Percentiles rank a stretch among this genome's conserved stretches.
phyloP scores from a whole-genome alignment of 108 stramenopile species.

The Nitzschia inconspicua region DNA sequence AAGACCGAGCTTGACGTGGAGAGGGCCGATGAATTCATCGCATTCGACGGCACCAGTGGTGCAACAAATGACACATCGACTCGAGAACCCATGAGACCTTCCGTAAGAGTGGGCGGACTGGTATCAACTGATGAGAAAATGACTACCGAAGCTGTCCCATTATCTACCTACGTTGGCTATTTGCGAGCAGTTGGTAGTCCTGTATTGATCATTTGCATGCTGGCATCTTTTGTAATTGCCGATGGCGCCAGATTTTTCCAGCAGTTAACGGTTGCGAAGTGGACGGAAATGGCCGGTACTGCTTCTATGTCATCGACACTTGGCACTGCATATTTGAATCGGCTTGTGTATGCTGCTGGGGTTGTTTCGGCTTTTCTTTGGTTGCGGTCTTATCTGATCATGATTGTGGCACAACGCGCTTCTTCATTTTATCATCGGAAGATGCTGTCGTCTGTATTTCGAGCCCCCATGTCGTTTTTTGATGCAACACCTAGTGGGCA shows the following conservation, averaged over 20 bases:
- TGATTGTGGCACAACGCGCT: slow-evolving; percentile 65
- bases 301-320: slow-evolving; percentile 47
- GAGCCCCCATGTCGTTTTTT: slow-evolving; percentile 90
- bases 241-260: slow-evolving; percentile 82
- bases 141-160: slow-evolving; percentile 74
- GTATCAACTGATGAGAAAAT: slow-evolving; percentile 70
- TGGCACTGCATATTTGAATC: slow-evolving; percentile 46
- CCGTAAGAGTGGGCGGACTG: neutral
- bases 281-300: slow-evolving; percentile 61
- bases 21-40: neutral
- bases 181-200: slow-evolving; percentile 71
- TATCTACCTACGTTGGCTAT: slow-evolving; percentile 67
- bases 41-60: neutral
- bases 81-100: neutral
- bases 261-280: slow-evolving; percentile 73
- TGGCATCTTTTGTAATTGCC: slow-evolving; percentile 54
- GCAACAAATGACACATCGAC: neutral
- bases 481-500: slow-evolving; percentile 91
- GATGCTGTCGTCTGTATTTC: slow-evolving; percentile 79
- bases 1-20: slow-evolving; percentile 12
- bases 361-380: slow-evolving; percentile 67
- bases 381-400: slow-evolving; percentile 63
- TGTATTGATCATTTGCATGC: slow-evolving; percentile 47
- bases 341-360: slow-evolving; percentile 64
- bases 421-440: slow-evolving; percentile 56